phyloP scores from a whole-genome alignment of 2,329 filamentous ascomycete genomes.

The Hymenoscyphus repandus region DNA sequence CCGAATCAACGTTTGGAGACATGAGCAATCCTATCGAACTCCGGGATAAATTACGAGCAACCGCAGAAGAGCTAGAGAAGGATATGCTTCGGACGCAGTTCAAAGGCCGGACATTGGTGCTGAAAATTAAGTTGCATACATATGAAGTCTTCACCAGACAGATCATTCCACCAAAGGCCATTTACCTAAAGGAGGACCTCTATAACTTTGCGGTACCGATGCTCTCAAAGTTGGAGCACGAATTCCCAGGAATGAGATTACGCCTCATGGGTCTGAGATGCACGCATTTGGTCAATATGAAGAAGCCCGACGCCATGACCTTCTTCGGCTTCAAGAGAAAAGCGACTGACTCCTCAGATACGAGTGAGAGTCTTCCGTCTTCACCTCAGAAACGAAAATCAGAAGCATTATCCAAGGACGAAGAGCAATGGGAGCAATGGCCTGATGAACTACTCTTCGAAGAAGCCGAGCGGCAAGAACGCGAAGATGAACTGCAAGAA shows the following conservation, averaged over 20 bases:
- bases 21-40: constrained; percentile 64
- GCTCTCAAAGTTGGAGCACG: constrained; percentile 75
- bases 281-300: constrained; percentile 81
- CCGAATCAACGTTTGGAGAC: constrained; percentile 85
- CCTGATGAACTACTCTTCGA: constrained; percentile 60
- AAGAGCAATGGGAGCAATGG: constrained; percentile 60
- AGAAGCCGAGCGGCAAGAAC: constrained; percentile 53
- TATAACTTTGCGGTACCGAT: constrained; percentile 80
- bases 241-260: constrained; percentile 72
- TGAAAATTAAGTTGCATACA: constrained; percentile 92
- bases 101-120: constrained; percentile 83
- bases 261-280: constrained; percentile 85
- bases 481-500: constrained; percentile 55
- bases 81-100: constrained; percentile 75
- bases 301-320: constrained; percentile 67
- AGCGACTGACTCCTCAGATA: constrained; percentile 13
- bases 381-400: constrained; percentile 34
- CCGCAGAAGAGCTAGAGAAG: constrained; percentile 79
- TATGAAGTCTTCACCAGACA: constrained; percentile 90
- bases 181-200: constrained; percentile 72
- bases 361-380: constrained; percentile 10
- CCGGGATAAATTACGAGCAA: constrained; percentile 71
- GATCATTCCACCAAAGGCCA: constrained; percentile 64
- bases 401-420: constrained; percentile 36
- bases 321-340: constrained; percentile 67